These are phyloP conservation scores for Rhizopogon parksii DNA, from an alignment of 1,284 basidiomycete species.

Conservation along the genomic window DNA sequence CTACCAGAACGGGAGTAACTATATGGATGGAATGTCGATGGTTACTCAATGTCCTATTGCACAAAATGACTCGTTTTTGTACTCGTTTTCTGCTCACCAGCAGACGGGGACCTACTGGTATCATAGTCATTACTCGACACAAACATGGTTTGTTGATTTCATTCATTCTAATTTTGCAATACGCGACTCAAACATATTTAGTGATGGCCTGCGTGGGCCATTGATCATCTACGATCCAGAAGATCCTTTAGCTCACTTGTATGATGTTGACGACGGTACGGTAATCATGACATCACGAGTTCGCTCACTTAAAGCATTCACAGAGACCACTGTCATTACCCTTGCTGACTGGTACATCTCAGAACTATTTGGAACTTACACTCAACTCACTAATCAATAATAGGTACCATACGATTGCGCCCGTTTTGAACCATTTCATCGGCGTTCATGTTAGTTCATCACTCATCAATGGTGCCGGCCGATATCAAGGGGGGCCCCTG, in stretches of 20 bases:
- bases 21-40: constrained; percentile 27
- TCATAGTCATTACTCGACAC: constrained; percentile 31
- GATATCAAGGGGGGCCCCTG: constrained; percentile 13
- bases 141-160: constrained; percentile 7
- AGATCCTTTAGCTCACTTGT: constrained; percentile 36
- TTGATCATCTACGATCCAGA: constrained; percentile 42
- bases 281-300: neutral
- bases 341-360: constrained; percentile 31
- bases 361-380: neutral
- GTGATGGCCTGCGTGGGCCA: constrained; percentile 40
- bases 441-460: constrained; percentile 23
- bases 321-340: constrained; percentile 31
- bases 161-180: too few species aligned
- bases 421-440: constrained; percentile 10
- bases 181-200: constrained; percentile 15
- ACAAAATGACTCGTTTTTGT: constrained; percentile 32
- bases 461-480: constrained; percentile 21
- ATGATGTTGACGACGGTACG: constrained; percentile 39
- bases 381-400: neutral
- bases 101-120: constrained; percentile 40
- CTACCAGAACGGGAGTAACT: constrained; percentile 26
- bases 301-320: neutral
- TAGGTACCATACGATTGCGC: constrained; percentile 20
- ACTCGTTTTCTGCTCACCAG: constrained; percentile 30
- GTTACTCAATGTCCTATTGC: constrained; percentile 42